Base-by-base conservation (phyloP, 805 yeast species). In the Metschnikowia proteae region DNA sequence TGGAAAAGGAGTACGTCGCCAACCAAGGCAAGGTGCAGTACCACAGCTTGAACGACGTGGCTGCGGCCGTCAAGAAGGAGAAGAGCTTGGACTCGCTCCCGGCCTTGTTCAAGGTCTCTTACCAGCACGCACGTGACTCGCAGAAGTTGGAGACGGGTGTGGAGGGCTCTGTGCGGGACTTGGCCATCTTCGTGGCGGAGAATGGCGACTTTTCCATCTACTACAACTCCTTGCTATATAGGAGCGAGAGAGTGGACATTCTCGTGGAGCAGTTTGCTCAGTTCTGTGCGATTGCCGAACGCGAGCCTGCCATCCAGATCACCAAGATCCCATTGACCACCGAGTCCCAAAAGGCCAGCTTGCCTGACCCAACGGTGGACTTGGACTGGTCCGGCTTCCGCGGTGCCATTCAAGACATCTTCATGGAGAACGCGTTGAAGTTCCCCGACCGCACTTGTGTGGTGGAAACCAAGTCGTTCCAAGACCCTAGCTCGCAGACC, bases 391-490 rank as follows among this genome's bases (percentile, higher is more conserved):
- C 83, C 37, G 86, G 86, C 28, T 94, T 81, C 68, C 79, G 95
- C 56, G 99, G 99, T 40, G 91, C 98, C 11, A 95, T 94, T 59
- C 99, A 94, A 62, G 99, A 94, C 61, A 91, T 94, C 38, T 94
- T 94, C 68, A 84, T 86, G 67, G 82, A 77, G 49, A 95, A 94
- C 63, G 97, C 99, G 10, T 82, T 76, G 40, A 78, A 77, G 57
- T 83, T 80, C 64, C 99, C 99, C 3, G 90, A 88, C 31, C 80
- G 96, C 63, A 76, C 86, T 9, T 89, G 98, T 72, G 96, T 94
- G 36, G 85, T 92, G 27, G 99, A 94, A 70, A 92, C 99, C 26
- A 86, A 85, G 53, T 82, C 86, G 38, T 81, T 82, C 62, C 64
- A 81, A 54, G 76, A 80, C 49, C 73, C 81, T 5, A 61, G 67